Base-by-base conservation (phyloP, 495 filamentous ascomycete species). In the Durotheca rogersii region DNA sequence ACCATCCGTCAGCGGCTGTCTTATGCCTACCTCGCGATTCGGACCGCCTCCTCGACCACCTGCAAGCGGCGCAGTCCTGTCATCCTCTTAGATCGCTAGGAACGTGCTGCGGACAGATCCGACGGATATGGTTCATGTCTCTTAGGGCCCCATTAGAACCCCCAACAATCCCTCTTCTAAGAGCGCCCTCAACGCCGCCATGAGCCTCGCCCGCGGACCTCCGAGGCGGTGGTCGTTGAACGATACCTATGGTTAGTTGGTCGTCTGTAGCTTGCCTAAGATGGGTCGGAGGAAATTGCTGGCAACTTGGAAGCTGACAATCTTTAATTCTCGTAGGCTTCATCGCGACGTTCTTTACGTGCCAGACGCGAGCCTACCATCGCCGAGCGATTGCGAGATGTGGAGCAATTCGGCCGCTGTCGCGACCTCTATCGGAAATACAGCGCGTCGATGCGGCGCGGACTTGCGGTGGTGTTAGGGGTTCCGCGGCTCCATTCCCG, bases 281-380 rank as follows among this genome's bases (percentile, higher is more conserved):
- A 7, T 23, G 15, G 36, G n/a, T n/a, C n/a, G n/a, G n/a, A n/a
- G n/a, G n/a, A n/a, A n/a, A n/a, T n/a, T n/a, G n/a, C n/a, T n/a
- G n/a, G n/a, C n/a, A n/a, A n/a, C n/a, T n/a, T n/a, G n/a, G n/a
- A n/a, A 29, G 38, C 43, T 55, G 46, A 59, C 20, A 31, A 36
- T 15, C 29, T 19, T 33, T 32, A 34, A 23, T 40, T 23, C 18
- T 2, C 15, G 64, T 68, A 64, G 69, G 68, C 46, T 77, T 77
- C 38, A 64, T 79, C 33, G 68, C 73, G 5, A 73, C 65, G 4
- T 75, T 79, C 53, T 75, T 73, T 62, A 69, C 73, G 36, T 53
- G 65, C 19, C 57, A 53, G 19, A 19, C 55, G 4, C 46, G 32
- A 31, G 12, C 46, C 3, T 51, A 58, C 35, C 33, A 39, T 47